Base-by-base conservation (phyloP, 352 stramenopile species). In the Pythium diclinum region DNA sequence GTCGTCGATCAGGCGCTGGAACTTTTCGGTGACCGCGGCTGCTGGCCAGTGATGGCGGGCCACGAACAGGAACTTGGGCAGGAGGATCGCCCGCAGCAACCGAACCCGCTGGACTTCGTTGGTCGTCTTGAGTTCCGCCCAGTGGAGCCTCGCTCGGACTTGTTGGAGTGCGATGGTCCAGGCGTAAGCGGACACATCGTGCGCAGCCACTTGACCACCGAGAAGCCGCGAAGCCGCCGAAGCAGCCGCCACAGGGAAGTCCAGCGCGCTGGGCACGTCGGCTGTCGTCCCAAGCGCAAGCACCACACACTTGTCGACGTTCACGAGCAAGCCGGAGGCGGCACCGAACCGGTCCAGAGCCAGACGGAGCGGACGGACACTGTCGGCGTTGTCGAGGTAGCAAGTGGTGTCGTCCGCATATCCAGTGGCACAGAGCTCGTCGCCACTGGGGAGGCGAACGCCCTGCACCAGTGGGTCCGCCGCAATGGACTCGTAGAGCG, bases 51-150 rank as follows among this genome's bases (percentile, higher is more conserved):
- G 4, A 19, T 65, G 58, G 0, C 58, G 30, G 8, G 46, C 46
- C 0, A 65, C 58, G 14, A 56, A 65, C n/a, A 51, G 32, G 5
- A 56, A 23, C 21, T 65, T 65, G 23, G 58, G 58, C 3, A 65
- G 32, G 1, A 57, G 14, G 8, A 65, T 33, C 6, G 56, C 36
- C 6, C 23, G 21, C 2, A 21, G 13, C 1, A 61, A 11, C 11
- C 40, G 1, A 3, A 57, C 21, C 3, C 47, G 28, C 25, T 65
- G 58, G 0, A 58, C 17, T 19, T 44, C 46, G 48, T 65, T 44
- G 7, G 58, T 65, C 4, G 46, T 65, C 17, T 65, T 65, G 16
- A 58, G 8, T 0, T 5, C 14, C n/a, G 46, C 58, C 14, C 55
- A 21, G 23, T 49, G 30, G 0, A 65, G 19, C 11, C 47, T 9